Evolutionary conservation across 768 basidiomycete species (phyloP).

Genomic region (Rhizopogon vesiculosus): DNA sequence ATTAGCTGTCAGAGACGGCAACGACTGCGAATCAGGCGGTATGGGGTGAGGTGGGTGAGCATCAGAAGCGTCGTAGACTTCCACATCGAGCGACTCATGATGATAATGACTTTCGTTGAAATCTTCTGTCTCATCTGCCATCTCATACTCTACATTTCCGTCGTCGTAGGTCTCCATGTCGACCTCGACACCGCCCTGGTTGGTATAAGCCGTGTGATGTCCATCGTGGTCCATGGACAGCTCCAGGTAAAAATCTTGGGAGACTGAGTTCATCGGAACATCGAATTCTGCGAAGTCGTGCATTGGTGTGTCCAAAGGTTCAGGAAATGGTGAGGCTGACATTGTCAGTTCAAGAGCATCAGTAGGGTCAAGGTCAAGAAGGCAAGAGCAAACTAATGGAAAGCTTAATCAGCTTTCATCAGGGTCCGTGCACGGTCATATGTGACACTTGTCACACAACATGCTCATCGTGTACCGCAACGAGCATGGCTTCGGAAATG

Average conservation of each 20-base stretch:
- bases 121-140: slow-evolving; percentile 28
- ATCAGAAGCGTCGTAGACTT: slow-evolving; percentile 36
- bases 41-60: slow-evolving; percentile 23
- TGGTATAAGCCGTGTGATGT: slow-evolving; percentile 24
- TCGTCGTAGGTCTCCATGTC: slow-evolving; percentile 58
- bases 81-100: slow-evolving; percentile 32
- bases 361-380: slow-evolving; percentile 9
- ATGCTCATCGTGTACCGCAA: slow-evolving; percentile 1
- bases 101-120: slow-evolving; percentile 7
- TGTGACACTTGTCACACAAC: slow-evolving; percentile 9
- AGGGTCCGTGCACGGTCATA: slow-evolving; percentile 25
- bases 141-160: slow-evolving; percentile 46
- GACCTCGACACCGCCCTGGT: slow-evolving; percentile 49
- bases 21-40: slow-evolving; percentile 11
- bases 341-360: slow-evolving; percentile 12
- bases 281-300: slow-evolving; percentile 57
- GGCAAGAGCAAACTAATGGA: slow-evolving; percentile 12
- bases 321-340: slow-evolving; percentile 31
- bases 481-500: slow-evolving; percentile 10
- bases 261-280: slow-evolving; percentile 49
- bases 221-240: slow-evolving; percentile 58
- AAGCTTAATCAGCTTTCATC: slow-evolving; percentile 14
- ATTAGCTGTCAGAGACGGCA: background rate
- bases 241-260: slow-evolving; percentile 48
- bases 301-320: slow-evolving; percentile 62